These are phyloP conservation scores for Beta corolliflora DNA, from an alignment of 179 eudicot genomes.

Conservation along the genomic window DNA sequence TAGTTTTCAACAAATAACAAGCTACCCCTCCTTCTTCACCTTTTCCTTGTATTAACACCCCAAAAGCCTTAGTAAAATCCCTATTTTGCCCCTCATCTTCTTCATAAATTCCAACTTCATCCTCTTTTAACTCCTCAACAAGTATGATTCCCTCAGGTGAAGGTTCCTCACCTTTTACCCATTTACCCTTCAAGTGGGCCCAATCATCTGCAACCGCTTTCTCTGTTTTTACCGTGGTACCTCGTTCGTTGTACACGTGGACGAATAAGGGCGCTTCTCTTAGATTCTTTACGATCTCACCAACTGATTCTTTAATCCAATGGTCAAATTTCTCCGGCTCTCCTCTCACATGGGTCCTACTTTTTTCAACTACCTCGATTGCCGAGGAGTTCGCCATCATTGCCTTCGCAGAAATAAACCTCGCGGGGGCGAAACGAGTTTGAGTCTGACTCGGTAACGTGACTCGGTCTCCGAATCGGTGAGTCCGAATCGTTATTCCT, in stretches of 20 bases:
- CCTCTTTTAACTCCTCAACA: slow-evolving; percentile 58
- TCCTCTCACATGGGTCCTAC: slow-evolving; percentile 11
- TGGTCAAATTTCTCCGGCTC: slow-evolving; percentile 50
- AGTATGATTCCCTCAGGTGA: slow-evolving; percentile 71
- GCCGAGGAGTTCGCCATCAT: not conserved
- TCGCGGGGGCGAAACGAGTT: not conserved
- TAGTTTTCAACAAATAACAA: slow-evolving; percentile 73
- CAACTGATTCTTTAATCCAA: slow-evolving; percentile 64
- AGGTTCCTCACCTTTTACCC: slow-evolving; percentile 44
- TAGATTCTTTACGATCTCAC: slow-evolving; percentile 65
- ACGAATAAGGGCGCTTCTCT: slow-evolving; percentile 62
- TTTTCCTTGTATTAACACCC: slow-evolving; percentile 64
- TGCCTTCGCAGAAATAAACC: not conserved
- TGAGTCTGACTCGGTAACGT: not conserved
- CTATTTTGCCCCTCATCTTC: slow-evolving; percentile 34
- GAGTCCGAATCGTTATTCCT: slow-evolving; percentile 8
- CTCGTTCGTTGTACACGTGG: slow-evolving; percentile 51
- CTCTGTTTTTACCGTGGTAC: slow-evolving; percentile 39
- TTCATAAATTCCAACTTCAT: slow-evolving; percentile 10
- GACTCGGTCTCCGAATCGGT: not conserved
- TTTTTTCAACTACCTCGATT: not conserved
- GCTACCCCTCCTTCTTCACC: slow-evolving; percentile 53
- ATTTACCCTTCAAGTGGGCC: slow-evolving; percentile 36
- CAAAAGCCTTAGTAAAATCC: slow-evolving; percentile 53
- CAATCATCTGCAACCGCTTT: slow-evolving; percentile 52